Evolutionary conservation across 805 yeast genomes (phyloP), one percentile per base, ranked within the genome.

Genomic region (Metschnikowia gelsemii): DNA sequence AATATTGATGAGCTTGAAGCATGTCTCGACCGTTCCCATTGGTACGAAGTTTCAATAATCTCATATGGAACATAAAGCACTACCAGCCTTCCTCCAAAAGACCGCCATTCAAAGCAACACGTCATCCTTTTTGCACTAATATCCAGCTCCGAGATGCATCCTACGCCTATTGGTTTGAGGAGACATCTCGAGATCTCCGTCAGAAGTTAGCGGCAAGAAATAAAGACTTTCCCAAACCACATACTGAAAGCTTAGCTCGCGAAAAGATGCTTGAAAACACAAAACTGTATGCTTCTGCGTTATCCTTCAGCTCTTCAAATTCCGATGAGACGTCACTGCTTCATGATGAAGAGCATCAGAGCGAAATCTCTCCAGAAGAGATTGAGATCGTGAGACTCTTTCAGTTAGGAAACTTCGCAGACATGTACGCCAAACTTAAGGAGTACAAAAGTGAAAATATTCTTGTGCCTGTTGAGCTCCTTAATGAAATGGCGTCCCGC

Each of bases 91-190:
- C 42, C 7, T 19, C 26, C 3, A 31, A 21, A 35, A 38, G 50
- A 11, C 52, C 54, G 7, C 36, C 51, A 7, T 46, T 50, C 28
- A 38, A 24, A 33, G 48, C 54, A 8, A 33, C 46, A 13, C 42
- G 50, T 8, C 54, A 49, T 27, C 47, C 54, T 5, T 50, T 50
- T 11, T 49, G 49, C 41, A 49, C 54, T 11, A 50, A 46, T 19
- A 24, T 35, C 6, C 54, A 46, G 23, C 51, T 52, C 12, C 47
- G 46, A 17, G 47, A 50, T 19, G 51, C 44, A 6, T 45, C 56
- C 12, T 52, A 43, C 23, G 36, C 50, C 4, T 44, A 41, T 32
- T 52, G 56, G 56, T 38, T 50, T 16, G 44, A 47, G 29, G 49
- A 46, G 18, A 35, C 47, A 2, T 38, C 54, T n/a, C 30, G 34